Evolutionary conservation across 495 filamentous ascomycete genomes (phyloP).

Genomic region (Lasiosphaeris hirsuta): DNA sequence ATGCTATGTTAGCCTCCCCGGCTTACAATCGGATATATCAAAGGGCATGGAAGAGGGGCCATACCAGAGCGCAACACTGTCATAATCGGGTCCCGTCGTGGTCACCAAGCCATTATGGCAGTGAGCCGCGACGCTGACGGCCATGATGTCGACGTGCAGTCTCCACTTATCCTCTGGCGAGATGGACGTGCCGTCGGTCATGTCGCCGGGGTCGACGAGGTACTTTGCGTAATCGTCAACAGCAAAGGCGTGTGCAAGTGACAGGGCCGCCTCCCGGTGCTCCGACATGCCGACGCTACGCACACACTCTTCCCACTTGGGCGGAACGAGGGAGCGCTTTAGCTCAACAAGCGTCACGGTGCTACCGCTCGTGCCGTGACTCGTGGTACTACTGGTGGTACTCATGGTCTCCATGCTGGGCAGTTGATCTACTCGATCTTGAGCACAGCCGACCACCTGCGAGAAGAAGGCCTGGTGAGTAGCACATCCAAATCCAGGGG

Average conservation of each 20-base stretch:
- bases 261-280: constrained; percentile 61
- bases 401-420: constrained; percentile 35
- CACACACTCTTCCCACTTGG: constrained; percentile 48
- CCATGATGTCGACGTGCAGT: constrained; percentile 69
- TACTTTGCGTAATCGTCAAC: constrained; percentile 70
- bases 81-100: constrained; percentile 68
- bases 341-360: constrained; percentile 36
- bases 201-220: constrained; percentile 65
- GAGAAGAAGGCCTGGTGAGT: too few relatives aligned
- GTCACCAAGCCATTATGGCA: constrained; percentile 67
- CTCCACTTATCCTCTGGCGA: constrained; percentile 60
- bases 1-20: not conserved
- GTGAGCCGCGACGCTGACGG: constrained; percentile 69
- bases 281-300: constrained; percentile 58
- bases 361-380: not conserved
- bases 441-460: not conserved
- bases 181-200: constrained; percentile 33
- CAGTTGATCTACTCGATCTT: constrained; percentile 5
- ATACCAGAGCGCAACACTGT: constrained; percentile 75
- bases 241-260: constrained; percentile 72
- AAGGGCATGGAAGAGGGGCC: constrained; percentile 19
- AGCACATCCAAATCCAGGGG: not conserved
- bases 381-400: constrained; percentile 23
- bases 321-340: constrained; percentile 48
- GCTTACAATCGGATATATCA: not conserved